Percentiles rank a stretch among this genome's conserved stretches.
Evolutionary conservation across 1,284 basidiomycete genomes (phyloP).

Genomic region (Cryptococcus sp.): DNA sequence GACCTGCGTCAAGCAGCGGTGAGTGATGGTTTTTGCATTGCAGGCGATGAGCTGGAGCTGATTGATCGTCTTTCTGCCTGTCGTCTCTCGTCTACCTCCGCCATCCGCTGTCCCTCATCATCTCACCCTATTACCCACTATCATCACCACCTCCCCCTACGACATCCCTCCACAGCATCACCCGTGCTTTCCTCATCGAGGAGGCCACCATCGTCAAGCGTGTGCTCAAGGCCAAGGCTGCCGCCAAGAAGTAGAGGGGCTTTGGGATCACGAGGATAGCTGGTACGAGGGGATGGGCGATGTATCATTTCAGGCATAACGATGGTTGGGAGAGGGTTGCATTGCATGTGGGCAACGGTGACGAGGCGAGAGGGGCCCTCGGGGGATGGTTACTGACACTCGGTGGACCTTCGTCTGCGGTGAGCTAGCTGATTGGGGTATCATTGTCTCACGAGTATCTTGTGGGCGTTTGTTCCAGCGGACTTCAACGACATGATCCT

Average conservation of each 20-base stretch:
- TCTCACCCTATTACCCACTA: too few species aligned
- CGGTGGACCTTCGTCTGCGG: too few species aligned
- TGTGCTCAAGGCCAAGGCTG: slow-evolving; percentile 81
- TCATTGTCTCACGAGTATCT: too few species aligned
- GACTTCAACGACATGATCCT: too few species aligned
- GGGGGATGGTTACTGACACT: too few species aligned
- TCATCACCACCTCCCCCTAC: neutral
- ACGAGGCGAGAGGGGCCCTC: too few species aligned
- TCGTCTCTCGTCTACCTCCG: neutral
- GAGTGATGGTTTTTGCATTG: slow-evolving; percentile 38
- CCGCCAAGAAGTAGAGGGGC: slow-evolving; percentile 46
- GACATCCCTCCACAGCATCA: slow-evolving; percentile 61
- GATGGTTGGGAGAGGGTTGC: neutral
- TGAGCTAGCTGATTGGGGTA: too few species aligned
- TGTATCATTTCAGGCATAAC: slow-evolving; percentile 4
- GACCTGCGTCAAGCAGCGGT: slow-evolving; percentile 87
- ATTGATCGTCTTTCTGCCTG: neutral
- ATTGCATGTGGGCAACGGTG: too few species aligned
- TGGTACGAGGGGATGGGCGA: neutral
- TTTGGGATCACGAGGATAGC: slow-evolving; percentile 1
- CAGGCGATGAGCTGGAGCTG: neutral
- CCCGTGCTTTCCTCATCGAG: slow-evolving; percentile 98
- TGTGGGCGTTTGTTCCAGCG: too few species aligned
- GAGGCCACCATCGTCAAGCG: slow-evolving; percentile 99
- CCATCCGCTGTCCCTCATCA: too few species aligned